phyloP scores from a whole-genome alignment of 306 rosid species.

The Sphenostylis stenocarpa region DNA sequence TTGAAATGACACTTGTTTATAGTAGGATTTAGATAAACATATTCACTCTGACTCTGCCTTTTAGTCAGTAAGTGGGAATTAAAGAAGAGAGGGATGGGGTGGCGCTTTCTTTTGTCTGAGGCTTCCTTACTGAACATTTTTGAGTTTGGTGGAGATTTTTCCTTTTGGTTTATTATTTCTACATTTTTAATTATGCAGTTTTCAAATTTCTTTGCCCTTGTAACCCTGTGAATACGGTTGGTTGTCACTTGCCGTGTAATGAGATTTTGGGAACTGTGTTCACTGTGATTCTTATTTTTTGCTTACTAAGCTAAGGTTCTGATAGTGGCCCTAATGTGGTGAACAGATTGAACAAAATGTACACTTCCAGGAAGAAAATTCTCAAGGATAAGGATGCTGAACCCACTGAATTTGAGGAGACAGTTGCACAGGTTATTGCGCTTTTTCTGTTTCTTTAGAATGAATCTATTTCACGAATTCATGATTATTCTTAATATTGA shows the following conservation, averaged over 20 bases:
- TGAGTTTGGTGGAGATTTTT: too few species aligned
- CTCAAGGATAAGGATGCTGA: slow-evolving; percentile 68
- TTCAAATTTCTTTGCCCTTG: background rate
- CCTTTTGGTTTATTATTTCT: background rate
- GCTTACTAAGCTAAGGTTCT: background rate
- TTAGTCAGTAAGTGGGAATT: background rate
- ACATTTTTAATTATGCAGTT: background rate
- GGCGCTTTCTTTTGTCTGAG: background rate
- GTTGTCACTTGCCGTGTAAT: background rate
- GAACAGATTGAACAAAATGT: slow-evolving; percentile 57
- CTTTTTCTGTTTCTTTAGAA: background rate
- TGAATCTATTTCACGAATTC: background rate
- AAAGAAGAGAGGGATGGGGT: background rate
- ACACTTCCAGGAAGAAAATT: slow-evolving; percentile 69
- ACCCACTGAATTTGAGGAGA: slow-evolving; percentile 71
- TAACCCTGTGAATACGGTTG: background rate
- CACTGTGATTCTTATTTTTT: background rate
- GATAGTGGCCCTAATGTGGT: background rate
- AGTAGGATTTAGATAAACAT: background rate
- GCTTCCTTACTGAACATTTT: background rate
- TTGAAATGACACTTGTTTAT: background rate
- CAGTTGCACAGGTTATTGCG: slow-evolving; percentile 62
- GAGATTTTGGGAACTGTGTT: background rate
- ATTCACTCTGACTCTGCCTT: background rate
- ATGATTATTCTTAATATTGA: background rate